Percentiles rank a stretch among this genome's conserved stretches.
These are phyloP conservation scores for Immersiella caudata DNA, from an alignment of 495 filamentous ascomycete species.

Conservation along the genomic window DNA sequence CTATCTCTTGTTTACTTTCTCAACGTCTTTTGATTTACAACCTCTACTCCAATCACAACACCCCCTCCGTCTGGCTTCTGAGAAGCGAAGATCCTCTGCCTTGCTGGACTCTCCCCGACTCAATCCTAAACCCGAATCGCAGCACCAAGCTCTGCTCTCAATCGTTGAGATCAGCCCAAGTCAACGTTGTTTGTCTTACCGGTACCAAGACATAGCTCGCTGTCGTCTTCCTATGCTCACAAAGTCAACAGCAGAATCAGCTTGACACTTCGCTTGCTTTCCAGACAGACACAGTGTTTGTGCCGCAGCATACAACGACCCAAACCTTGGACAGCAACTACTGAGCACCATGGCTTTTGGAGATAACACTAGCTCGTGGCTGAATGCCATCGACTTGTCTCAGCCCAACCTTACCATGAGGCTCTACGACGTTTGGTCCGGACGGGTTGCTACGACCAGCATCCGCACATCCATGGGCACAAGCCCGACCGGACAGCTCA, in stretches of 20 bases:
- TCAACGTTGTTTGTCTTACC: background rate
- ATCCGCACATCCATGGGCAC: background rate
- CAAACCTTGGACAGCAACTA: background rate
- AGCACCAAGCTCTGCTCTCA: background rate
- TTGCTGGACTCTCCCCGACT: too few relatives aligned
- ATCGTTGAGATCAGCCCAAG: too few relatives aligned
- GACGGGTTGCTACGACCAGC: background rate
- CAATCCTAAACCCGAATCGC: background rate
- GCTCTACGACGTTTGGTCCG: background rate
- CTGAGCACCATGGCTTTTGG: background rate
- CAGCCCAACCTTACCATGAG: background rate
- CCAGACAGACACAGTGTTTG: background rate
- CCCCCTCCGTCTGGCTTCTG: too few relatives aligned
- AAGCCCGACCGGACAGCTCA: slow-evolving; percentile 3
- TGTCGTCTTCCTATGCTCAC: background rate
- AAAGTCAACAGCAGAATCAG: background rate
- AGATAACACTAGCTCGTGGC: background rate
- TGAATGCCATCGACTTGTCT: background rate
- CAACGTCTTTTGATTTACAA: too few relatives aligned
- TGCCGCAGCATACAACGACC: background rate
- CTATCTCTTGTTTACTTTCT: too few relatives aligned
- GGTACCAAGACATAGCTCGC: background rate
- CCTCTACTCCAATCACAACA: too few relatives aligned
- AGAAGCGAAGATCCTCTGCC: too few relatives aligned
- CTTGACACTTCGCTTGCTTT: background rate